phyloP scores from a whole-genome alignment of 345 rosid genomes.

The Lepidium didymum region DNA sequence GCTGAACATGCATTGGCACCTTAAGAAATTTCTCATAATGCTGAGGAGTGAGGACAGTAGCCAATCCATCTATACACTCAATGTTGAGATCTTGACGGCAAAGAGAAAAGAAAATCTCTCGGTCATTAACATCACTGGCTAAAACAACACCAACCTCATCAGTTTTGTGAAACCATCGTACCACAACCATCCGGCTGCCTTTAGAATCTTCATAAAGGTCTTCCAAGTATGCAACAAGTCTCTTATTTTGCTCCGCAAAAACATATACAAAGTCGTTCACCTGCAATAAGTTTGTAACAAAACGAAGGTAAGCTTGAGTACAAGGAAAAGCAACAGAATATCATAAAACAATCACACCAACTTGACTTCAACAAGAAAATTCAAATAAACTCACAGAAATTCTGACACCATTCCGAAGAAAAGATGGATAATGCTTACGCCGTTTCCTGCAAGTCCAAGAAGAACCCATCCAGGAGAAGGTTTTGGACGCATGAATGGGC shows the following conservation, averaged over 20 bases:
- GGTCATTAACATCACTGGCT: conserved; percentile 50
- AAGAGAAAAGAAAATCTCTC: conserved; percentile 82
- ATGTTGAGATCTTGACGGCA: conserved; percentile 83
- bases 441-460: conserved; percentile 53
- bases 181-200: conserved; percentile 65
- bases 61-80: conserved; percentile 86
- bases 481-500: conserved; percentile 21
- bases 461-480: conserved; percentile 57
- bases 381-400: conserved; percentile 50
- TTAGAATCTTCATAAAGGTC: conserved; percentile 75
- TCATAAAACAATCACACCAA: background rate
- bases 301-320: background rate
- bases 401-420: conserved; percentile 48
- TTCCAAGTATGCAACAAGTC: conserved; percentile 72
- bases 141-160: conserved; percentile 74
- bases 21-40: conserved; percentile 52
- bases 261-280: conserved; percentile 67
- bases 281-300: conserved; percentile 32
- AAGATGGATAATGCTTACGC: conserved; percentile 61
- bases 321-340: background rate
- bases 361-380: background rate
- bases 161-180: conserved; percentile 90
- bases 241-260: conserved; percentile 61
- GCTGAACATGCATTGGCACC: conserved; percentile 23
- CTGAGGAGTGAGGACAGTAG: conserved; percentile 66